Percentiles rank a stretch among this genome's conserved stretches.
Conservation (phyloP, 768 basidiomycete species). For the Melanogaster broomeanus region DNA sequence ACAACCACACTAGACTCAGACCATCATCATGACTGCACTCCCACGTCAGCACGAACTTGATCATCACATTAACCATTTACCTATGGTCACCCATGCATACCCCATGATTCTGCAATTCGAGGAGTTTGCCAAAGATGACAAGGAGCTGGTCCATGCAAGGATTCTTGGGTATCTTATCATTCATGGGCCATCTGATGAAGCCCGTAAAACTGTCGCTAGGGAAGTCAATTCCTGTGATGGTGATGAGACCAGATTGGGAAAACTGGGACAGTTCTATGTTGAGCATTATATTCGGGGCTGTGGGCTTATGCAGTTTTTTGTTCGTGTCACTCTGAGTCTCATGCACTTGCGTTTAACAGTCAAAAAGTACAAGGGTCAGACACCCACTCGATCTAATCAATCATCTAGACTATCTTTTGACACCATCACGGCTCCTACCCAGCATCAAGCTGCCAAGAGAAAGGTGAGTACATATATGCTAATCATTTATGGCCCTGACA, state of each 20-base stretch:
- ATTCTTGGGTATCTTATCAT: background rate
- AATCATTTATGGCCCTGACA: no score
- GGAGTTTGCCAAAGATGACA: no score
- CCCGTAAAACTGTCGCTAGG: background rate
- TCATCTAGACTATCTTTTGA: constrained; percentile 21
- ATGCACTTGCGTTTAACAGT: constrained; percentile 10
- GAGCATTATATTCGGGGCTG: background rate
- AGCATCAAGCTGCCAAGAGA: no score
- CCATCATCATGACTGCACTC: background rate
- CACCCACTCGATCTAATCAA: constrained; percentile 15
- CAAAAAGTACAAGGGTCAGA: constrained; percentile 16
- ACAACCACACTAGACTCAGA: background rate
- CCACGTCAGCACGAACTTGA: background rate
- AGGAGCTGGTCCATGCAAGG: background rate
- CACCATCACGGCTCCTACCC: background rate
- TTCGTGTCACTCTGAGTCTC: no score
- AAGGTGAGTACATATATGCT: no score
- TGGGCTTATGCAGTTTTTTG: background rate
- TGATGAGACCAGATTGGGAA: background rate
- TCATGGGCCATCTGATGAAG: background rate
- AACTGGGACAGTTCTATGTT: background rate
- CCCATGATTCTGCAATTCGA: no score
- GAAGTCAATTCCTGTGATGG: no score
- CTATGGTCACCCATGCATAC: background rate
- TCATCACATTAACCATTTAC: background rate